These are phyloP conservation scores for Colletotrichum paranaense DNA, from an alignment of 2,329 filamentous ascomycete genomes.

Conservation along the genomic window DNA sequence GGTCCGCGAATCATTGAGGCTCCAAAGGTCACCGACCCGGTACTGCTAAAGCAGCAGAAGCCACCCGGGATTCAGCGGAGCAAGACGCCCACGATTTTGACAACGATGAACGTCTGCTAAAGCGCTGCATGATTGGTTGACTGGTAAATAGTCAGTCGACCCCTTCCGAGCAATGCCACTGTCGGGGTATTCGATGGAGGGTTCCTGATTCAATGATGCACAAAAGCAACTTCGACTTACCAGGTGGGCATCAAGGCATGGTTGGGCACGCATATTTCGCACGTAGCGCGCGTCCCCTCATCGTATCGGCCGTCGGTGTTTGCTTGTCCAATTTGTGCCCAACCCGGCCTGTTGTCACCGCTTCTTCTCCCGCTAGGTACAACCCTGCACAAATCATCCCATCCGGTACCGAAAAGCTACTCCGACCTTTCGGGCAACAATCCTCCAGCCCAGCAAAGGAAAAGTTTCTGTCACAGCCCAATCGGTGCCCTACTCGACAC, in stretches of 20 bases:
- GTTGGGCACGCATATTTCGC: constrained; percentile 35
- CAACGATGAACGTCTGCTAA: neutral
- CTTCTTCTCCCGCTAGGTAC: constrained; percentile 47
- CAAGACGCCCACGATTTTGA: constrained; percentile 1
- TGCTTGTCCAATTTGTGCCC: constrained; percentile 37
- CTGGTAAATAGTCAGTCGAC: neutral
- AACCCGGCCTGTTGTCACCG: constrained; percentile 42
- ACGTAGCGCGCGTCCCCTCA: constrained; percentile 33
- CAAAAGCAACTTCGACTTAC: constrained; percentile 28
- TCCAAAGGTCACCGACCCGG: neutral
- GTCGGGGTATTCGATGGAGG: neutral
- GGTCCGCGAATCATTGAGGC: neutral
- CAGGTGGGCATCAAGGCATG: constrained; percentile 39
- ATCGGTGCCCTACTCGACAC: constrained; percentile 42
- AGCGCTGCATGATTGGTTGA: constrained; percentile 16
- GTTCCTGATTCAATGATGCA: constrained; percentile 26
- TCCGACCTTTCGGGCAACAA: constrained; percentile 48
- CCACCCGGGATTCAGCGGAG: neutral
- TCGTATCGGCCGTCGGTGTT: constrained; percentile 33
- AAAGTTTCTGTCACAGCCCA: constrained; percentile 43
- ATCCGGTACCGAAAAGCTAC: constrained; percentile 42
- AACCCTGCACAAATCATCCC: constrained; percentile 46
- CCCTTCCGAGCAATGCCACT: neutral
- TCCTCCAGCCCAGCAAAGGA: constrained; percentile 34
- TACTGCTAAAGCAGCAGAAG: neutral